phyloP scores from a whole-genome alignment of 2,329 filamentous ascomycete species.

The Endothia cerciana region DNA sequence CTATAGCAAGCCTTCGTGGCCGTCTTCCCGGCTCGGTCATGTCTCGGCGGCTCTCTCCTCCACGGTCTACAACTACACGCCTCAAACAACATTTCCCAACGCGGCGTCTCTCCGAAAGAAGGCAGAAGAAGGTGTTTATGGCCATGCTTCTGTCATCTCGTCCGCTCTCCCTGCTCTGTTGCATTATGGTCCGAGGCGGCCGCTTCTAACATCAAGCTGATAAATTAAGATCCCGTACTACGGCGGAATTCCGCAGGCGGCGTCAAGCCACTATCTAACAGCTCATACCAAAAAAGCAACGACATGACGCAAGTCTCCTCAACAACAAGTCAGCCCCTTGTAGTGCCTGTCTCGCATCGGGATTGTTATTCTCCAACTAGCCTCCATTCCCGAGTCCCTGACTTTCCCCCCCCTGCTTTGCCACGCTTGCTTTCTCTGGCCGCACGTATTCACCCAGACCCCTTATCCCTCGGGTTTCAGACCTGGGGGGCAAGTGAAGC shows the following conservation, averaged over 20 bases:
- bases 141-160: neutral
- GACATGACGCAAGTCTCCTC: neutral
- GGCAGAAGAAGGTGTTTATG: neutral
- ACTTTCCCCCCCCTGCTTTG: neutral
- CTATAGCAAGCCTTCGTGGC: neutral
- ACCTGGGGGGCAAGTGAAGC: too few relatives aligned
- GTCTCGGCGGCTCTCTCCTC: constrained; percentile 3
- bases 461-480: too few relatives aligned
- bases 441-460: neutral
- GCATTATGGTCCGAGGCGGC: neutral
- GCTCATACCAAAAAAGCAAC: constrained; percentile 6
- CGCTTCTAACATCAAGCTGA: neutral
- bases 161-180: neutral
- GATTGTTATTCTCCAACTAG: neutral
- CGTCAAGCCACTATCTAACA: constrained; percentile 4
- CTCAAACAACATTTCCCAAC: neutral
- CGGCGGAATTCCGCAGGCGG: neutral
- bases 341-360: neutral
- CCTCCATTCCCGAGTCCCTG: neutral
- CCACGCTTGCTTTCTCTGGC: neutral
- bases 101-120: neutral
- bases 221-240: neutral
- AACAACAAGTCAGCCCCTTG: neutral
- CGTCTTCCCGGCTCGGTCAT: neutral
- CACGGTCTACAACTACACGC: neutral